These are phyloP conservation scores for Abortiporus biennis DNA, from an alignment of 1,284 basidiomycete genomes.

Conservation along the genomic window DNA sequence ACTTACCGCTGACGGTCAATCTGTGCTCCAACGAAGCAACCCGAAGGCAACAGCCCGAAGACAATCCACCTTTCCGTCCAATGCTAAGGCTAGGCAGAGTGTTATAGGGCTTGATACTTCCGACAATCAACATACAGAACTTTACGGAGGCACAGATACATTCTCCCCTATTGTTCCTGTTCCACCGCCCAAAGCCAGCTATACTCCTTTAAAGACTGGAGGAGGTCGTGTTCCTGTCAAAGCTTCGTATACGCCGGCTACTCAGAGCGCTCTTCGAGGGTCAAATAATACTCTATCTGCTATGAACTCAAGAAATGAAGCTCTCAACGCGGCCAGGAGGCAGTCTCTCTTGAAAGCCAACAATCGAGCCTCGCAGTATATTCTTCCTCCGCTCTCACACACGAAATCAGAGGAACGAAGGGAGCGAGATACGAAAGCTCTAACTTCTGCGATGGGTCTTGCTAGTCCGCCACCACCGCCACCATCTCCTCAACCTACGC, in stretches of 20 bases:
- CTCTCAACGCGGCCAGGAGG: no score
- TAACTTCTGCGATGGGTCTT: slow-evolving; percentile 52
- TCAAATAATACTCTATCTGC: not conserved
- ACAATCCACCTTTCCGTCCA: slow-evolving; percentile 16
- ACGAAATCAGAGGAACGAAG: slow-evolving; percentile 39
- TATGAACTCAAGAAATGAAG: not conserved
- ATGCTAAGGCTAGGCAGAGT: slow-evolving; percentile 22
- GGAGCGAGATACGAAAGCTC: slow-evolving; percentile 43
- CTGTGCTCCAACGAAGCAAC: slow-evolving; percentile 19
- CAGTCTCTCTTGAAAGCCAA: no score
- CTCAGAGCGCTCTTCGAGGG: slow-evolving; percentile 40
- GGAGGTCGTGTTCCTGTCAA: slow-evolving; percentile 56
- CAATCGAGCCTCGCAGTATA: no score
- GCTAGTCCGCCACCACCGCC: slow-evolving; percentile 20
- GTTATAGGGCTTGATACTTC: slow-evolving; percentile 11
- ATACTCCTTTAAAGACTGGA: not conserved
- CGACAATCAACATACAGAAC: no score
- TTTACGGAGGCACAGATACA: not conserved
- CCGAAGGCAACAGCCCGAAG: slow-evolving; percentile 19
- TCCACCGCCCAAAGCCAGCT: not conserved
- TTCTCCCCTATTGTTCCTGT: not conserved
- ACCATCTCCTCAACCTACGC: slow-evolving; percentile 48
- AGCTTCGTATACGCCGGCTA: slow-evolving; percentile 53
- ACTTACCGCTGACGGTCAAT: slow-evolving; percentile 40
- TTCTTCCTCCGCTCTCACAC: not conserved